Percentiles rank a stretch among this genome's conserved stretches.
These are phyloP conservation scores for Stagonosporopsis tanaceti DNA, from an alignment of 2,329 filamentous ascomycete genomes.

Conservation along the genomic window DNA sequence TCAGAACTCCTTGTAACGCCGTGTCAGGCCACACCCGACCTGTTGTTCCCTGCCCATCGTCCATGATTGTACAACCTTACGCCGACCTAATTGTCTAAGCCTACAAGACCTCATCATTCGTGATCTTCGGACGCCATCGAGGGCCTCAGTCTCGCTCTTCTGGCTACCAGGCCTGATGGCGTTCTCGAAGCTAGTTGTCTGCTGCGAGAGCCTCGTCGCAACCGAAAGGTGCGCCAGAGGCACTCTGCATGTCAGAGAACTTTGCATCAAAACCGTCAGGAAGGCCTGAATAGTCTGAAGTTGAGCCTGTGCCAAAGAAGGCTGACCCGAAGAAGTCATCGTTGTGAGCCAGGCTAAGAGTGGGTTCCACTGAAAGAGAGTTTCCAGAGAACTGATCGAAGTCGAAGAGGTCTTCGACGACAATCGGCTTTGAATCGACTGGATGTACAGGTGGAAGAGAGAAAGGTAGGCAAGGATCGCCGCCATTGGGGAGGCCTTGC, in stretches of 20 bases:
- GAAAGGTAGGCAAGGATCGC: slow-evolving; percentile 48
- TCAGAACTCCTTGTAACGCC: slow-evolving; percentile 40
- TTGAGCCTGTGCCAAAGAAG: slow-evolving; percentile 41
- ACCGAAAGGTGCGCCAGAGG: slow-evolving; percentile 57
- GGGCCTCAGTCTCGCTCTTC: slow-evolving; percentile 32
- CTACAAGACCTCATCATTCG: slow-evolving; percentile 38
- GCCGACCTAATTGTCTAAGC: slow-evolving; percentile 39
- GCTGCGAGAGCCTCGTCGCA: slow-evolving; percentile 59
- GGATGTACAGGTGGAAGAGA: slow-evolving; percentile 48
- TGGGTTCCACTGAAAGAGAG: slow-evolving; percentile 34
- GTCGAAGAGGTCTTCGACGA: slow-evolving; percentile 48
- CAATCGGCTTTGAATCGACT: slow-evolving; percentile 50
- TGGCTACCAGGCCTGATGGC: slow-evolving; percentile 36
- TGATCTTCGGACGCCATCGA: slow-evolving; percentile 35
- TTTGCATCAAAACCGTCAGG: slow-evolving; percentile 51
- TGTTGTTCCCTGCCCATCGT: slow-evolving; percentile 27
- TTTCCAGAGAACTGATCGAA: slow-evolving; percentile 51
- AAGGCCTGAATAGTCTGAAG: slow-evolving; percentile 45
- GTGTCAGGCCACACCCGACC: slow-evolving; percentile 24
- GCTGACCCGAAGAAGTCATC: slow-evolving; percentile 47
- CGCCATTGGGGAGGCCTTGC: slow-evolving; percentile 37
- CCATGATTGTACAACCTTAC: slow-evolving; percentile 39
- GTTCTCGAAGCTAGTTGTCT: slow-evolving; percentile 44
- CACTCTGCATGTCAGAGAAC: slow-evolving; percentile 55
- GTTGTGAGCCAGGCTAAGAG: slow-evolving; percentile 43